Evolutionary conservation across 352 stramenopile genomes (phyloP).

Genomic region (Globisporangium orthogonon): DNA sequence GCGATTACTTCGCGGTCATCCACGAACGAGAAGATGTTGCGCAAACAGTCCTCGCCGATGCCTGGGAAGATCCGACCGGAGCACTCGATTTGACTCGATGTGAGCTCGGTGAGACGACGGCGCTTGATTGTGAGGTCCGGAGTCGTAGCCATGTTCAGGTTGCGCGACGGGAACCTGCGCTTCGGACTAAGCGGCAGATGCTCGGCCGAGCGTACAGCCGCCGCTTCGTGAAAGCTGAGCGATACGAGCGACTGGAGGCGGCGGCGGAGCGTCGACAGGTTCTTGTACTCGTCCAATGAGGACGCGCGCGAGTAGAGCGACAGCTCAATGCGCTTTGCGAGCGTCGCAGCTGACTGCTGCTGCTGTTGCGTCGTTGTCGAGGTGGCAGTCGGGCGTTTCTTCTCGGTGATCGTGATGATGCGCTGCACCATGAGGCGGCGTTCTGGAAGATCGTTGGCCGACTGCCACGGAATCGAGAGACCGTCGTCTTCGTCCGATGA

Average conservation of each 20-base stretch:
- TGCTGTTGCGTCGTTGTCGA: slow-evolving; percentile 16
- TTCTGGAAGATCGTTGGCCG: slow-evolving; percentile 68
- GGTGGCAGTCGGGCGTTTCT: slow-evolving; percentile 38
- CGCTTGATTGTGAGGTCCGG: slow-evolving; percentile 28
- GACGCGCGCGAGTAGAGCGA: slow-evolving; percentile 77
- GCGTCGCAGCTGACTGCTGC: slow-evolving; percentile 53
- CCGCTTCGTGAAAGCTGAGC: slow-evolving; percentile 81
- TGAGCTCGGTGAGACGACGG: slow-evolving; percentile 17
- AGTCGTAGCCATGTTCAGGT: slow-evolving; percentile 9
- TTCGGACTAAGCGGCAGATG: slow-evolving; percentile 20
- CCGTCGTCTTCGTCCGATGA: slow-evolving; percentile 10
- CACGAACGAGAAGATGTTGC: slow-evolving; percentile 62
- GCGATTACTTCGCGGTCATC: slow-evolving; percentile 54
- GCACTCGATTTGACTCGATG: slow-evolving; percentile 14
- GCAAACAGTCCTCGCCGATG: slow-evolving; percentile 66
- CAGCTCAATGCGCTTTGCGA: slow-evolving; percentile 83
- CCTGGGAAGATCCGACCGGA: slow-evolving; percentile 29
- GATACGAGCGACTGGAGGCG: slow-evolving; percentile 80
- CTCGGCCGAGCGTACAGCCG: slow-evolving; percentile 18
- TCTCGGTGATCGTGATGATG: slow-evolving; percentile 80
- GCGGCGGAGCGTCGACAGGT: slow-evolving; percentile 75
- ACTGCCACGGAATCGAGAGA: slow-evolving; percentile 78
- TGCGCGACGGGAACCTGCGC: slow-evolving; percentile 26
- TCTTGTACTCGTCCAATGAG: slow-evolving; percentile 82
- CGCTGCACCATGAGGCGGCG: slow-evolving; percentile 80